These are phyloP conservation scores for Exutisphaerella laricina DNA, from an alignment of 2,329 filamentous ascomycete genomes.

Conservation along the genomic window DNA sequence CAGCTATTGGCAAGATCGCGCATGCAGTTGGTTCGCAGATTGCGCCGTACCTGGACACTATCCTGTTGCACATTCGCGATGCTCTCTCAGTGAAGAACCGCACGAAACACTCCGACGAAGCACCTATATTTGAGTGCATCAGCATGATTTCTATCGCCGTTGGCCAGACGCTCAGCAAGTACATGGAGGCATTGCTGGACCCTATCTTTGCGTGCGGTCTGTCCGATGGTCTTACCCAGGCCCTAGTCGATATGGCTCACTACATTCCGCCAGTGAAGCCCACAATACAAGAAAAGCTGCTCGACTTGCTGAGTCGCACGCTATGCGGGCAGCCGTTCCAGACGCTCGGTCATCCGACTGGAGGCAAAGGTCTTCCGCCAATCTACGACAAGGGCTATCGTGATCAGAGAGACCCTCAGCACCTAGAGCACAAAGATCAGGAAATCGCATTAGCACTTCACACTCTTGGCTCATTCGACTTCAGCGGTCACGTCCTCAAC, in stretches of 20 bases:
- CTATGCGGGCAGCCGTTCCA: slow-evolving; percentile 89
- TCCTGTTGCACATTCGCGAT: slow-evolving; percentile 88
- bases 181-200: slow-evolving; percentile 91
- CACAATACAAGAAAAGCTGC: slow-evolving; percentile 84
- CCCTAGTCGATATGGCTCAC: slow-evolving; percentile 96
- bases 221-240: slow-evolving; percentile 88
- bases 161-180: slow-evolving; percentile 94
- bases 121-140: slow-evolving; percentile 92
- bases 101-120: slow-evolving; percentile 56
- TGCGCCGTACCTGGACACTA: slow-evolving; percentile 88
- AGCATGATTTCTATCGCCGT: slow-evolving; percentile 94
- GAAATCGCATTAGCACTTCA: slow-evolving; percentile 92
- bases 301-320: slow-evolving; percentile 92
- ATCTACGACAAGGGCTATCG: slow-evolving; percentile 63
- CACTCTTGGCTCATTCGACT: slow-evolving; percentile 97
- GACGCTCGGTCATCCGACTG: slow-evolving; percentile 83
- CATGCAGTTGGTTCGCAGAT: slow-evolving; percentile 95
- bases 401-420: slow-evolving; percentile 76
- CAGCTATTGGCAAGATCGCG: slow-evolving; percentile 92
- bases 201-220: slow-evolving; percentile 96
- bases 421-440: slow-evolving; percentile 71
- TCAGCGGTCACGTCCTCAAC: slow-evolving; percentile 84
- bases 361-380: slow-evolving; percentile 73
- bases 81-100: slow-evolving; percentile 75
- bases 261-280: slow-evolving; percentile 94